Base-by-base conservation (phyloP, 371 early-diverging fungal species). In the Coemansia sp. region DNA sequence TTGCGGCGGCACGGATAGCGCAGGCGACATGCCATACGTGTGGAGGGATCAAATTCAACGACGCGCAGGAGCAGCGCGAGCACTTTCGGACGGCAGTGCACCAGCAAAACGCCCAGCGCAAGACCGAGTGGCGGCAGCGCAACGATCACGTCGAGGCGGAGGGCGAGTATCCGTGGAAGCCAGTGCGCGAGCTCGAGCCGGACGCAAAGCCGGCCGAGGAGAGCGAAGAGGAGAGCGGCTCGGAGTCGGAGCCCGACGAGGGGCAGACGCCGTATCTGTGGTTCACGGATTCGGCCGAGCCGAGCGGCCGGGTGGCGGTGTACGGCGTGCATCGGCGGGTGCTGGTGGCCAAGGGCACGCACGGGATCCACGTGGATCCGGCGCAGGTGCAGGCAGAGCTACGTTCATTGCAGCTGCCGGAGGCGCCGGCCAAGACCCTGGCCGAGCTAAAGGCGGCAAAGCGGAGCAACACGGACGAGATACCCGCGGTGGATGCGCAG, bases 321-420 rank as follows among this genome's bases (percentile, higher is more conserved):
- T 70, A 70, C 34, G 75, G 75, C 3, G 47, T 75, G 10, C 65
- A 69, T 5, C 62, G 75, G 10, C 72, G 71, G 4, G 39, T 74
- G 10, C 59, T 74, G 4, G 47, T 65, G 14, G 47, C 66, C 12
- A 57, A 54, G 36, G 62, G 66, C 53, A 54, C 48, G 48, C 69
- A 66, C 31, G 53, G 52, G n/a, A 63, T 56, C 1, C 65, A 70
- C 11, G 51, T 59, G 2, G 71, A 70, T 26, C 63, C 59, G 1
- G 55, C 38, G 30, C 53, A 59, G 47, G 43, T 55, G 4, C 34
- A 55, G 31, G 38, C 8, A 7, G 61, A 66, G 51, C 63, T 75
- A 38, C 11, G 5, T 9, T 30, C 30, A 4, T 55, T 75, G 71
- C 75, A 75, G 60, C 68, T 55, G 43, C 48, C 63, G 3, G 35